These are phyloP conservation scores for Candida cerambycidarum DNA, from an alignment of 805 yeast genomes.

Conservation along the genomic window DNA sequence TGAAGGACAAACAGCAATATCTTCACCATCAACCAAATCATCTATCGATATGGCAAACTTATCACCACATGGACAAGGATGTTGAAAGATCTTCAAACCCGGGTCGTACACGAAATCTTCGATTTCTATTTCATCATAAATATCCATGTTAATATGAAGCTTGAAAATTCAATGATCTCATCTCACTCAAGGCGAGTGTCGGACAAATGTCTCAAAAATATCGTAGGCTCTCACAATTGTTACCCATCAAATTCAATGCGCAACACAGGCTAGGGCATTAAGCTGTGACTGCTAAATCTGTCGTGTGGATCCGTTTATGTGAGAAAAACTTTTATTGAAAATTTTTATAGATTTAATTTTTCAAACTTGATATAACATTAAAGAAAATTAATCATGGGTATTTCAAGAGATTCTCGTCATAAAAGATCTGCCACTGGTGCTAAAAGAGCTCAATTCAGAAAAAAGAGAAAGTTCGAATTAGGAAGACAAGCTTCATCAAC, in stretches of 20 bases:
- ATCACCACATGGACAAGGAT: slow-evolving; percentile 99
- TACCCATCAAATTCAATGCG: no score
- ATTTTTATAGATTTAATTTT: slow-evolving; percentile 5
- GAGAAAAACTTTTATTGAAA: slow-evolving; percentile 6
- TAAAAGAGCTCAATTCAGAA: slow-evolving; percentile 99
- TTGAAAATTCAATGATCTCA: neutral
- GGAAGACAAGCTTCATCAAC: slow-evolving; percentile 99
- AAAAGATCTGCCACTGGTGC: slow-evolving; percentile 99
- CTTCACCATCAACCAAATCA: slow-evolving; percentile 88
- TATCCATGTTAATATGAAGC: slow-evolving; percentile 44
- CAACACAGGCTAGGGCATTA: no score
- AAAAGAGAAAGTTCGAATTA: slow-evolving; percentile 99
- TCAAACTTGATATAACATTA: slow-evolving; percentile 3
- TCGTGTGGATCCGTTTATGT: neutral
- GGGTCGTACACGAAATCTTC: slow-evolving; percentile 95
- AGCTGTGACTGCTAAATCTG: slow-evolving; percentile 2
- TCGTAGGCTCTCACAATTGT: no score
- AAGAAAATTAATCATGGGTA: slow-evolving; percentile 76
- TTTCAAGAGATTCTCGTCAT: slow-evolving; percentile 99
- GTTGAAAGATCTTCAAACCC: slow-evolving; percentile 75
- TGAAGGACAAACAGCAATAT: slow-evolving; percentile 94
- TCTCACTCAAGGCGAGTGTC: neutral
- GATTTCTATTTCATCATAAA: slow-evolving; percentile 93
- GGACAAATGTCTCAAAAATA: no score
- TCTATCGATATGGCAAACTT: slow-evolving; percentile 81